Percentiles rank a stretch among this genome's conserved stretches.
Evolutionary conservation across 257 asterid genomes (phyloP).

Genomic region (Scutellaria barbata): DNA sequence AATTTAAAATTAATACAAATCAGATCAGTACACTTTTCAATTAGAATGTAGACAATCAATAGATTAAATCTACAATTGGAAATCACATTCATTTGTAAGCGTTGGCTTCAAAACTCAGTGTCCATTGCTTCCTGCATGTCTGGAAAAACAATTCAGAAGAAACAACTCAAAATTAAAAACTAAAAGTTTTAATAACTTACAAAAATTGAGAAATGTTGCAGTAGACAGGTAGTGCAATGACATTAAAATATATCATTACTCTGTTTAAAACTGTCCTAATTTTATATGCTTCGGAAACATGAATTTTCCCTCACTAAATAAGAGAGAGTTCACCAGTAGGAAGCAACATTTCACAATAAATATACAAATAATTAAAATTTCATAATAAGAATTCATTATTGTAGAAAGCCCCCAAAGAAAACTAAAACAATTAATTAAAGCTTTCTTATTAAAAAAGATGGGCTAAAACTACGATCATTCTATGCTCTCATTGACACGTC

Average conservation of each 20-base stretch:
- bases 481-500: slow-evolving; percentile 49
- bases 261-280: slow-evolving; percentile 42
- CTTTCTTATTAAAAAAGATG: background rate
- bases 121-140: no score
- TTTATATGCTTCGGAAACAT: slow-evolving; percentile 50
- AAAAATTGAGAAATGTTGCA: slow-evolving; percentile 22
- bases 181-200: no score
- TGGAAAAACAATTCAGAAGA: no score
- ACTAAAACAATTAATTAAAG: background rate
- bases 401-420: slow-evolving; percentile 35
- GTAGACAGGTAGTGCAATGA: slow-evolving; percentile 48
- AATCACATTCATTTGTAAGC: no score
- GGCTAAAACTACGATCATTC: slow-evolving; percentile 7
- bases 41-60: no score
- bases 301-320: slow-evolving; percentile 35
- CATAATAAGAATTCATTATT: background rate
- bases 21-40: no score
- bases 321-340: slow-evolving; percentile 40
- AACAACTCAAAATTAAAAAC: no score
- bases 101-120: no score
- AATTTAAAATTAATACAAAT: no score
- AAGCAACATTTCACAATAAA: slow-evolving; percentile 39
- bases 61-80: no score
- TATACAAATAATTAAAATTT: background rate
- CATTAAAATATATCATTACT: slow-evolving; percentile 25